Percentiles rank a stretch among this genome's conserved stretches.
Evolutionary conservation across 257 asterid species (phyloP).

Genomic region (Hygrophila difformis): DNA sequence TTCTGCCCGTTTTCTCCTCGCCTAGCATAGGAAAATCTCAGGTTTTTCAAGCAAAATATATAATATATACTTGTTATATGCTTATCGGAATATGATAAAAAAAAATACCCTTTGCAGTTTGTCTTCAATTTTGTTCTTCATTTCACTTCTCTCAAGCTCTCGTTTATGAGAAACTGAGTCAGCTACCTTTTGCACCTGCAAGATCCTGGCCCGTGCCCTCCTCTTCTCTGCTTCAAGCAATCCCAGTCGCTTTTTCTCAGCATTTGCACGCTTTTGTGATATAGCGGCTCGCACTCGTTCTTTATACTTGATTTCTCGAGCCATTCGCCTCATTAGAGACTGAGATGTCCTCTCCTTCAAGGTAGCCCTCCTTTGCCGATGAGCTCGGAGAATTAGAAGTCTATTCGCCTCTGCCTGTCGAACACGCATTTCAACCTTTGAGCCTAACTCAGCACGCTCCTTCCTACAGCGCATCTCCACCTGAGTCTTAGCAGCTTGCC

Average conservation of each 20-base stretch:
- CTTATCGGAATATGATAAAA: not conserved
- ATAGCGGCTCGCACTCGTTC: slow-evolving; percentile 85
- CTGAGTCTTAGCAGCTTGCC: slow-evolving; percentile 81
- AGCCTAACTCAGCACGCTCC: slow-evolving; percentile 81
- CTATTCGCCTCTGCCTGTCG: slow-evolving; percentile 91
- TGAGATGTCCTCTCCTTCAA: slow-evolving; percentile 85
- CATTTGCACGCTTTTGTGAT: slow-evolving; percentile 84
- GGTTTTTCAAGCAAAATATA: not conserved
- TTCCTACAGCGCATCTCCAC: slow-evolving; percentile 64
- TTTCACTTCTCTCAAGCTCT: slow-evolving; percentile 70
- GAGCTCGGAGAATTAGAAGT: slow-evolving; percentile 64
- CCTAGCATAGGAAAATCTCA: slow-evolving; percentile 27
- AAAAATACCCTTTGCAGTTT: slow-evolving; percentile 61
- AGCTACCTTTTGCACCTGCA: slow-evolving; percentile 73
- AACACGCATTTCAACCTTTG: slow-evolving; percentile 76
- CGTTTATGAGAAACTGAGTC: slow-evolving; percentile 54
- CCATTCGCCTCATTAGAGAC: slow-evolving; percentile 56
- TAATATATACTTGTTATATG: not conserved
- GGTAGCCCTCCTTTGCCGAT: slow-evolving; percentile 71
- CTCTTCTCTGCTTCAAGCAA: slow-evolving; percentile 89
- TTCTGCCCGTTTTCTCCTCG: slow-evolving; percentile 82
- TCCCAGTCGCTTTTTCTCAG: slow-evolving; percentile 76
- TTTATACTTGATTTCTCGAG: slow-evolving; percentile 83
- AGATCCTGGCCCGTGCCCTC: slow-evolving; percentile 62
- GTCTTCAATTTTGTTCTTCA: slow-evolving; percentile 76